Base-by-base conservation (phyloP, 2,329 filamentous ascomycete species). In the Cytospora chrysosperma region DNA sequence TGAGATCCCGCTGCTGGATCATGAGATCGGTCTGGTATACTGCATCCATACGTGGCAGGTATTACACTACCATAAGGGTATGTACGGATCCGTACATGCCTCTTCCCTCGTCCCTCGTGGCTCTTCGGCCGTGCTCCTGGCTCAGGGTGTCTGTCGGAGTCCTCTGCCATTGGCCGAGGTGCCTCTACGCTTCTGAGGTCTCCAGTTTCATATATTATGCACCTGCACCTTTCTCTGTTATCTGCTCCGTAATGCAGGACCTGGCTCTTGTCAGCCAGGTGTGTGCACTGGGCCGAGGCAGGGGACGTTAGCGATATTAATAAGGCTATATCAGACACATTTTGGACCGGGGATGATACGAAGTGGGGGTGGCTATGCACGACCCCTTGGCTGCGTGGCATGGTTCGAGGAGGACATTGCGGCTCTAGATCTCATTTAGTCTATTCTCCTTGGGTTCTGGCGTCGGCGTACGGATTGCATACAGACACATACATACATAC, bases 1-100 rank as follows among this genome's bases (percentile, higher is more conserved):
- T 40, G 51, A 63, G 57, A 63, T 63, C 62, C 61, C 13, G 40
- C 47, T 30, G 56, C 62, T 30, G 50, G 49, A 63, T 61, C 62
- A 63, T 63, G 37, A 63, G 57, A 61, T 59, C 57, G 54, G 49
- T 32, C n/a, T 43, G 43, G 26, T 27, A 15, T 34, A 15, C 12
- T 34, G 15, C 15, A 19, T 40, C 4, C n/a, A n/a, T n/a, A 40
- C n/a, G 12, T 40, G 4, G n/a, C n/a, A n/a, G n/a, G n/a, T n/a
- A n/a, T n/a, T n/a, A n/a, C n/a, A n/a, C n/a, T n/a, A n/a, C n/a
- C n/a, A n/a, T n/a, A n/a, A n/a, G n/a, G n/a, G n/a, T n/a, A n/a
- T n/a, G n/a, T n/a, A n/a, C n/a, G n/a, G n/a, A n/a, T n/a, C n/a
- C n/a, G n/a, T n/a, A n/a, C n/a, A n/a, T n/a, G n/a, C n/a, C n/a